Evolutionary conservation across 306 rosid genomes (phyloP).

Genomic region (Begonia masoniana): DNA sequence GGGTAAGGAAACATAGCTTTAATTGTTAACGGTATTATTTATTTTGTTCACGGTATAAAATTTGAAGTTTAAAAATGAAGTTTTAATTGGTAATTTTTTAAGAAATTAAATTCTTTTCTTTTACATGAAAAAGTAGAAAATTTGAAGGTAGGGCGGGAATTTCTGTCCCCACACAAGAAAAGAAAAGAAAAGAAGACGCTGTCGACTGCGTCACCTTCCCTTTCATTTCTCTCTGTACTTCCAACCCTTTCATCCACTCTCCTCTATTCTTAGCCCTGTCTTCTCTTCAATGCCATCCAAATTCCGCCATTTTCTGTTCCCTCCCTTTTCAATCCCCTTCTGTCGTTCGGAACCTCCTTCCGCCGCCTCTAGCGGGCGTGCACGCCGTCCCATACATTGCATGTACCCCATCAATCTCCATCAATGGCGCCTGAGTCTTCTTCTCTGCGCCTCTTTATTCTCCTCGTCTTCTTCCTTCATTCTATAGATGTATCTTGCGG

Average conservation of each 20-base stretch:
- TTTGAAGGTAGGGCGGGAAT: not conserved
- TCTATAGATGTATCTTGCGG: constrained; percentile 3
- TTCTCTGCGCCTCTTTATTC: not conserved
- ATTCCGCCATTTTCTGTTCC: constrained; percentile 1
- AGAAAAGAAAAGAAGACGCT: not conserved
- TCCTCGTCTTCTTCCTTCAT: constrained; percentile 2
- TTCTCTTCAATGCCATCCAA: constrained; percentile 11
- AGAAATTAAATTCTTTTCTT: too few species aligned
- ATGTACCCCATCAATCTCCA: not conserved
- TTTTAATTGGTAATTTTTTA: too few species aligned
- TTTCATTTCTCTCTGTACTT: not conserved
- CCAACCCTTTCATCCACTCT: not conserved
- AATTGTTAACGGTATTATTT: too few species aligned
- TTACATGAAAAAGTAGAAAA: not conserved
- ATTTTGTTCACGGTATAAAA: too few species aligned
- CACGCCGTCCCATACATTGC: constrained; percentile 4
- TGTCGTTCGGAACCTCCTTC: not conserved
- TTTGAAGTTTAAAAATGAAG: too few species aligned
- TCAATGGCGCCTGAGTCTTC: not conserved
- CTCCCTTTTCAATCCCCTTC: not conserved
- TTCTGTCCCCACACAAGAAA: not conserved
- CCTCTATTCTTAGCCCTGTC: not conserved
- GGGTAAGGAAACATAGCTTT: too few species aligned
- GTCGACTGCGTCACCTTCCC: constrained; percentile 1
- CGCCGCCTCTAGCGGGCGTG: constrained; percentile 6